Evolutionary conservation across 2,329 filamentous ascomycete species (phyloP).

Genomic region (Blastomyces percursus): DNA sequence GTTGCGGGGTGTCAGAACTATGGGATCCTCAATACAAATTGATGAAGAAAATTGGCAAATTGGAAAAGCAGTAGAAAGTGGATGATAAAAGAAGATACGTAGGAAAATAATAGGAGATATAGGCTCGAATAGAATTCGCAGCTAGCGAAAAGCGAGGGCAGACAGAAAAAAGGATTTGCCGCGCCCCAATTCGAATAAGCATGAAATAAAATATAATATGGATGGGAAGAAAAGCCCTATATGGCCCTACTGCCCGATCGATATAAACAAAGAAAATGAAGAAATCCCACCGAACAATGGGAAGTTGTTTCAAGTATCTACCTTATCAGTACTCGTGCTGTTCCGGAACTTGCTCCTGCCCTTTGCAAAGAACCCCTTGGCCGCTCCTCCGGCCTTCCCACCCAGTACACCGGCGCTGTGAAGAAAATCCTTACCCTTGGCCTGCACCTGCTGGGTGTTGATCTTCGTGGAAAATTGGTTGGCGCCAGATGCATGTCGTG

Average conservation of each 20-base stretch:
- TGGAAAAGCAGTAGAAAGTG: constrained; percentile 6
- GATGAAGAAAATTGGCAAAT: constrained; percentile 6
- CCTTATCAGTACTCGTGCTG: constrained; percentile 62
- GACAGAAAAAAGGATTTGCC: background rate
- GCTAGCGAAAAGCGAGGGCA: background rate
- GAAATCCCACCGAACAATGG: constrained; percentile 21
- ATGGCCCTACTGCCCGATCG: background rate
- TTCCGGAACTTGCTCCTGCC: constrained; percentile 71
- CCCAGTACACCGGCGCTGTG: constrained; percentile 65
- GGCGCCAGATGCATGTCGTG: constrained; percentile 25
- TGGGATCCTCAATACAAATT: constrained; percentile 5
- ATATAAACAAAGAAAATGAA: background rate
- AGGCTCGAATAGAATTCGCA: background rate
- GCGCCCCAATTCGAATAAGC: background rate
- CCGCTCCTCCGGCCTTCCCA: constrained; percentile 63
- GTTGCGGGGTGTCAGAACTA: background rate
- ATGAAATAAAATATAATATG: background rate
- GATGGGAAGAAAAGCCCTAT: background rate
- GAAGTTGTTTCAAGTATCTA: constrained; percentile 57
- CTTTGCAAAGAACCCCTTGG: constrained; percentile 84
- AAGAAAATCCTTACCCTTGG: constrained; percentile 80
- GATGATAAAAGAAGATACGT: constrained; percentile 4
- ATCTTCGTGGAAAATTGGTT: constrained; percentile 30
- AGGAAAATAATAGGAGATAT: background rate
- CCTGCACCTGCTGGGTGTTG: constrained; percentile 56